Evolutionary conservation across 495 filamentous ascomycete species (phyloP), one percentile per base, ranked within the genome.

Genomic region (Cladorrhinum samala): DNA sequence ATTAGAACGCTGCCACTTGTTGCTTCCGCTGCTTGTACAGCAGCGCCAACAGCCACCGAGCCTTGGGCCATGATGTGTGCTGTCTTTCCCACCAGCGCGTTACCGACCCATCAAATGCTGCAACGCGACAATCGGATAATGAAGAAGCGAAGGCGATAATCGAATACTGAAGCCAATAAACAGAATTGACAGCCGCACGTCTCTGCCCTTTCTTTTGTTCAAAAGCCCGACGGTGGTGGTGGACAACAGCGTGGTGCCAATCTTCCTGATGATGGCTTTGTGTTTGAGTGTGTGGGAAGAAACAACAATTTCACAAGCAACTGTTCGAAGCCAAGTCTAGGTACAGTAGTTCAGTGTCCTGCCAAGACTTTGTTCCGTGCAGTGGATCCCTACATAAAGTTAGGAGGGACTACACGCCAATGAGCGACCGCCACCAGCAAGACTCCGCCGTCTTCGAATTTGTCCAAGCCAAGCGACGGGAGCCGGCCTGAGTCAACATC

Each of bases 401-500:
- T n/a, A 33, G 27, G 5, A 5, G 27, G 27, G 27, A 33, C 27
- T 5, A 33, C 27, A 5, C 30, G 13, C 45, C 45, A 47, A 47
- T 47, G 21, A 47, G 24, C 21, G 14, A 23, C 4, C 45, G 30
- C 13, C 24, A 17, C 17, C 21, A 14, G 7, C n/a, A 14, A 14
- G 14, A 23, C 24, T 47, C 45, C 45, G 45, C 45, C 45, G 30
- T n/a, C n/a, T n/a, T n/a, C n/a, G n/a, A n/a, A n/a, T n/a, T n/a
- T n/a, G n/a, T n/a, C n/a, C n/a, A n/a, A n/a, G n/a, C n/a, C n/a
- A n/a, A n/a, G n/a, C n/a, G n/a, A n/a, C n/a, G n/a, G 51, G 37
- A 20, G 40, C 17, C 53, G 53, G 59, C 59, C 59, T 59, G 57
- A 62, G 59, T 62, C 56, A 62, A 59, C 46, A 5, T 53, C 5